Evolutionary conservation across 306 rosid genomes (phyloP).

Genomic region (Vigna trinervia): DNA sequence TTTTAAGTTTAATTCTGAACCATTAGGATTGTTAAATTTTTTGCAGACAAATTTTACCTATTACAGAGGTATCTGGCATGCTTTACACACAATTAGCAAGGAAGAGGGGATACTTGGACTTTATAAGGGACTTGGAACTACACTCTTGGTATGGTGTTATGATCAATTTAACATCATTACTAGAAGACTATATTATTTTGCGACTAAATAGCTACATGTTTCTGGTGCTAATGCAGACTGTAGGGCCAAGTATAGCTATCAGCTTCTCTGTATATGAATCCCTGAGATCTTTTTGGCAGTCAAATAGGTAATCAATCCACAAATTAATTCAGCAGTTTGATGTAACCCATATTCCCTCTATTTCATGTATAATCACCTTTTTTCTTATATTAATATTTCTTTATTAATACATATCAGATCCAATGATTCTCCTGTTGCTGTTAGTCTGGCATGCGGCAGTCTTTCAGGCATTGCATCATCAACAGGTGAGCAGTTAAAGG

Average conservation of each 20-base stretch:
- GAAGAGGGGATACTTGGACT: slow-evolving; percentile 93
- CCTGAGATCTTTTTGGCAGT: slow-evolving; percentile 85
- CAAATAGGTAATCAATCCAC: slow-evolving; percentile 62
- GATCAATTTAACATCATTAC: slow-evolving; percentile 20
- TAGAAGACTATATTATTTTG: slow-evolving; percentile 30
- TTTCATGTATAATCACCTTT: slow-evolving; percentile 18
- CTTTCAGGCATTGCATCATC: slow-evolving; percentile 97
- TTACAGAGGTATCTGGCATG: slow-evolving; percentile 84
- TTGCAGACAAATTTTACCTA: slow-evolving; percentile 80
- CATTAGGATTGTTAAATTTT: slow-evolving; percentile 35
- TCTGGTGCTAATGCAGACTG: slow-evolving; percentile 69
- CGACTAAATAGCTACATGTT: slow-evolving; percentile 34
- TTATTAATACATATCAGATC: slow-evolving; percentile 57
- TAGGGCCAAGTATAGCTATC: slow-evolving; percentile 94
- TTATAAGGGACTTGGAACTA: slow-evolving; percentile 97
- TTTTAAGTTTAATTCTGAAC: slow-evolving; percentile 40
- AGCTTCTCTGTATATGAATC: slow-evolving; percentile 94
- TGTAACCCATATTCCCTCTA: slow-evolving; percentile 17
- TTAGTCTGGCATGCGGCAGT: slow-evolving; percentile 95
- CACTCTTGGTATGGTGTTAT: slow-evolving; percentile 79
- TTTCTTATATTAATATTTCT: slow-evolving; percentile 24
- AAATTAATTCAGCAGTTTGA: slow-evolving; percentile 30
- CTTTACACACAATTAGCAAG: slow-evolving; percentile 73
- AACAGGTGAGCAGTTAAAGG: slow-evolving; percentile 79
- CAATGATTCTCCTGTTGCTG: slow-evolving; percentile 70